These are phyloP conservation scores for Fusarium albosuccineum DNA, from an alignment of 2,329 filamentous ascomycete genomes.

Conservation along the genomic window DNA sequence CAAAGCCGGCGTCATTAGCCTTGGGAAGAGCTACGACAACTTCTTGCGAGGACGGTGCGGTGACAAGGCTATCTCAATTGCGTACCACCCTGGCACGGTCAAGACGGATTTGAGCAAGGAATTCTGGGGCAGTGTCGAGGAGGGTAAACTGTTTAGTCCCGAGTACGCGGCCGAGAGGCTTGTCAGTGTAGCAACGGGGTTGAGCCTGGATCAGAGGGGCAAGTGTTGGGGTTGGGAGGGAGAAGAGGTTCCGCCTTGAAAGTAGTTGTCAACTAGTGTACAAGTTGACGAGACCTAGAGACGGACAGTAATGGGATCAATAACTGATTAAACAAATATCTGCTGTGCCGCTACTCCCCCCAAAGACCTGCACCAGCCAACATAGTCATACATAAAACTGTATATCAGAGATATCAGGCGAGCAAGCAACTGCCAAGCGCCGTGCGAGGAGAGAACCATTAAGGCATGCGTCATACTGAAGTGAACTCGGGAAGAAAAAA, in stretches of 20 bases:
- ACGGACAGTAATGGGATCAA: slow-evolving; percentile 6
- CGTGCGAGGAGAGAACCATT: slow-evolving; percentile 10
- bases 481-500: slow-evolving; percentile 12
- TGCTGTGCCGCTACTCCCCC: slow-evolving; percentile 31
- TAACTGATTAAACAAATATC: slow-evolving; percentile 41
- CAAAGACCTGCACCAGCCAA: slow-evolving; percentile 26
- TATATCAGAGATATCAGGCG: slow-evolving; percentile 12
- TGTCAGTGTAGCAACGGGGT: slow-evolving; percentile 68
- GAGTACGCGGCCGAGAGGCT: slow-evolving; percentile 76
- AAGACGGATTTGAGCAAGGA: slow-evolving; percentile 78
- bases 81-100: slow-evolving; percentile 85
- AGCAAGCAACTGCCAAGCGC: slow-evolving; percentile 13
- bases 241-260: slow-evolving; percentile 59
- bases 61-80: slow-evolving; percentile 74
- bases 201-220: slow-evolving; percentile 67
- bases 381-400: slow-evolving; percentile 29
- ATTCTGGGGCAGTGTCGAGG: slow-evolving; percentile 76
- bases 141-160: slow-evolving; percentile 73
- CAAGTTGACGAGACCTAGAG: neutral
- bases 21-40: slow-evolving; percentile 79
- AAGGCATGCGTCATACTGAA: slow-evolving; percentile 17
- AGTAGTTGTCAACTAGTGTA: too few species aligned
- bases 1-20: slow-evolving; percentile 79
- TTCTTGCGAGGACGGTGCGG: slow-evolving; percentile 69
- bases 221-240: slow-evolving; percentile 79